Base-by-base conservation (phyloP, 257 asterid genomes). In the Salvia hispanica region DNA sequence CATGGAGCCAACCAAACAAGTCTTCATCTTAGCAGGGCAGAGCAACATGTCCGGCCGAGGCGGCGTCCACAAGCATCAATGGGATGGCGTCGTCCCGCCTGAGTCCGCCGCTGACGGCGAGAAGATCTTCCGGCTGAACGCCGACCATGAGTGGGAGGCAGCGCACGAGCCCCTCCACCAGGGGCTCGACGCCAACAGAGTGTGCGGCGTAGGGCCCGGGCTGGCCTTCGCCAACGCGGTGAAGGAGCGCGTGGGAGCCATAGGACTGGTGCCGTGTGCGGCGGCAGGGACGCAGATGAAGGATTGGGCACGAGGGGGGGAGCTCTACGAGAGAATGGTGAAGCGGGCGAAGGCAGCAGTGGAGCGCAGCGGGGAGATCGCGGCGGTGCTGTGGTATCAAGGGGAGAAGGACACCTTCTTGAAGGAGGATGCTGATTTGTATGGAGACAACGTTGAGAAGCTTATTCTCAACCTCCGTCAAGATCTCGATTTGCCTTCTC, bases 41-140 rank as follows among this genome's bases (percentile, higher is more conserved):
- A 88, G 95, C 85, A 90, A 90, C 89, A 90, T 90, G 97, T 83
- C 95, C 42, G 95, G 97, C 66, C 90, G 97, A 28, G 96, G 92
- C 71, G 96, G 97, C 67, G 86, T 88, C 12, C 72, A 66, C 80
- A 66, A 67, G 28, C 76, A 75, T 57, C 82, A 69, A 46, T 88
- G 97, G 96, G 81, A 88, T 82, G 86, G 88, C 69, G 34, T 90
- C 67, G 85, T 88, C 15, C 97, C 95, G 3, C 80, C 83, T 3
- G 88, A 83, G 6, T 83, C 82, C 78, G 9, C 64, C 63, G 72
- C 92, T 0, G 92, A 88, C 70, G 53, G 70, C 16, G 37, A 83
- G 67, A 78, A 45, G 12, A 83, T 88, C 73, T 62, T 76, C 88
- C 97, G 90, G 67, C 86, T 90, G 56, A 76, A 58, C 73, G 81